Percentiles rank a stretch among this genome's conserved stretches.
Conservation (phyloP, 345 rosid genomes). For the Triadica sebifera region DNA sequence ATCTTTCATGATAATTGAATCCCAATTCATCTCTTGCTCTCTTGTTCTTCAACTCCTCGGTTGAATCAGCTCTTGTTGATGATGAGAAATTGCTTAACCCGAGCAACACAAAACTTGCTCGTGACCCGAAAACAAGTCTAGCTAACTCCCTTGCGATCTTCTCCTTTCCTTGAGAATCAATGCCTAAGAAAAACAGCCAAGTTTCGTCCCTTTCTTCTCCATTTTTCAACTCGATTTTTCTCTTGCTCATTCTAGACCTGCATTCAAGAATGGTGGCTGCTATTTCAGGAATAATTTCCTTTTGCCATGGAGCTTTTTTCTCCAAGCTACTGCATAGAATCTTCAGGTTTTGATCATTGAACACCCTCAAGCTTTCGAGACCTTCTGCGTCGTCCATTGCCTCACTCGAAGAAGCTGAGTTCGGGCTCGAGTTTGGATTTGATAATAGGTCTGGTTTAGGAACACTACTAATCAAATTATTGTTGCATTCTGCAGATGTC, state of each 20-base stretch:
- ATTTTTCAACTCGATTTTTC: constrained; percentile 43
- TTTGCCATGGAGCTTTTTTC: constrained; percentile 69
- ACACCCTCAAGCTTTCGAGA: constrained; percentile 41
- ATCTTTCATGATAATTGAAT: constrained; percentile 35
- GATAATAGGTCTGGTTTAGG: constrained; percentile 52
- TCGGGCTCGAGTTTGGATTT: constrained; percentile 74
- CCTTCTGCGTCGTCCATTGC: constrained; percentile 40
- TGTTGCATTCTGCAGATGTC: constrained; percentile 30
- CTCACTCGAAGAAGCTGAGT: constrained; percentile 80
- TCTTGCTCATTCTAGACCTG: constrained; percentile 59
- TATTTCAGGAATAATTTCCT: constrained; percentile 50
- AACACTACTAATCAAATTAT: constrained; percentile 25
- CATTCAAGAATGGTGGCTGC: constrained; percentile 57
- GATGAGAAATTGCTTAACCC: constrained; percentile 33
- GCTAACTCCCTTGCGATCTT: constrained; percentile 71
- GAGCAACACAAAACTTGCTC: constrained; percentile 37
- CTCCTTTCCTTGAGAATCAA: constrained; percentile 62
- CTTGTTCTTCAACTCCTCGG: constrained; percentile 37
- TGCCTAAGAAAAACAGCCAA: constrained; percentile 79
- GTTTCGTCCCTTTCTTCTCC: constrained; percentile 59
- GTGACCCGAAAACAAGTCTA: constrained; percentile 65
- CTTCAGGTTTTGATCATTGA: constrained; percentile 48
- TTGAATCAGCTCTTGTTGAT: constrained; percentile 25
- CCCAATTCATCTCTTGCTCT: constrained; percentile 45
- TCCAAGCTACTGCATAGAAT: constrained; percentile 58